Evolutionary conservation across 2,329 filamentous ascomycete genomes (phyloP).

Genomic region (Akanthomyces lecanii): DNA sequence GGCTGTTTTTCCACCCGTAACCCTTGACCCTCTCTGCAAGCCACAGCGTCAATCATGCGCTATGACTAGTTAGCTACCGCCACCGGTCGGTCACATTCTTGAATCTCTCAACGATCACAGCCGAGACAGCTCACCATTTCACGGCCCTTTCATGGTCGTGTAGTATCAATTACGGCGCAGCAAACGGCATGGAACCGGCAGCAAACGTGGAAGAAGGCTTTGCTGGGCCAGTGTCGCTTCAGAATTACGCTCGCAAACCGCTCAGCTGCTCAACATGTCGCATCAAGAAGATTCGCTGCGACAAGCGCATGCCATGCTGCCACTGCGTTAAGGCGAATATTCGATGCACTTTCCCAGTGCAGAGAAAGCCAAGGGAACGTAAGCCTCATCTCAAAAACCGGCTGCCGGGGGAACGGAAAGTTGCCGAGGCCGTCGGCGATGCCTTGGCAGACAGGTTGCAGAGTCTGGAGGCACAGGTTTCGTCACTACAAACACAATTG

Average conservation of each 20-base stretch:
- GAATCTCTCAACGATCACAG: not conserved
- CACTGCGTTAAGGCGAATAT: constrained; percentile 14
- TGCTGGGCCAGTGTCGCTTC: not conserved
- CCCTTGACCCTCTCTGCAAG: not conserved
- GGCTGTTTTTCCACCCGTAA: not conserved
- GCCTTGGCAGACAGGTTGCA: not conserved
- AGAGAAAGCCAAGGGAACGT: constrained; percentile 8
- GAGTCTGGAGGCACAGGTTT: constrained; percentile 6
- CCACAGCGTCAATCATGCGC: not conserved
- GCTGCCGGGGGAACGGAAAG: not conserved
- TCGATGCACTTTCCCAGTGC: constrained; percentile 2
- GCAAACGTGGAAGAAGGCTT: not conserved
- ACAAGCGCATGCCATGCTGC: constrained; percentile 9
- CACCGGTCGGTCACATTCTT: not conserved
- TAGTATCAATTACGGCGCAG: not conserved
- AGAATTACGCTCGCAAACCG: constrained; percentile 2
- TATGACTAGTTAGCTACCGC: not conserved
- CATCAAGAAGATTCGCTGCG: constrained; percentile 12
- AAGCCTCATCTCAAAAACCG: constrained; percentile 1
- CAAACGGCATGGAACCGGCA: not conserved
- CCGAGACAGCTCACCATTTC: not conserved
- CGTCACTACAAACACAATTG: not conserved
- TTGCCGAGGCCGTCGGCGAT: not conserved
- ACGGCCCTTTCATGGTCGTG: not conserved
- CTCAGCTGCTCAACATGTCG: constrained; percentile 14